Base-by-base conservation (phyloP, 176 grass and related monocot genomes). In the Triticum aestivum region DNA sequence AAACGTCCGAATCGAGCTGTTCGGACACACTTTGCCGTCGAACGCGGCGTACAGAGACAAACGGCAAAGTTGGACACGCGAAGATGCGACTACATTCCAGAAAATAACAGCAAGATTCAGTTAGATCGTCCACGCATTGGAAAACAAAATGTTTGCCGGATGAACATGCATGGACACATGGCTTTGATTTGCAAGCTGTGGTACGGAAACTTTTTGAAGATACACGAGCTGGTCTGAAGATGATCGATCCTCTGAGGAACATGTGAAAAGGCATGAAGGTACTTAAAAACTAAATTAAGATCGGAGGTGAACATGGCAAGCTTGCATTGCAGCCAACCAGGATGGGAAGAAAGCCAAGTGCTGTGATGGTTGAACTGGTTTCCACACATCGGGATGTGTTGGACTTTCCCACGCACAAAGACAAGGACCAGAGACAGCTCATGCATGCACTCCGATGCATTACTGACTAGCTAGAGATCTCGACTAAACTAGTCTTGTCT, bases 301-400 rank as follows among this genome's bases (percentile, higher is more conserved):
- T 37, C 5, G 38, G 47, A 79, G 4, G 15, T 61, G 11, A 61
- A 4, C 34, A 61, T 41, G 77, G 47, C 37, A 72, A 23, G 69
- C 35, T 11, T 71, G 39, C 39, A 41, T 41, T 41, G n/a, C 11
- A 32, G 12, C 1, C 13, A 64, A 17, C 30, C 24, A 71, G 0
- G 20, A 6, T 3, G 6, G 39, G 30, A 58, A 26, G 81, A 24
- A 11, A 23, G 17, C 30, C 11, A 23, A 65, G 33, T 49, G 67
- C 30, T 32, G 67, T 79, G 82, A 76, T 42, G 4, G 68, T 42
- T 65, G 8, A 85, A 89, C 82, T 80, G 77, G 82, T 75, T 67
- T 52, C 77, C 77, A 76, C 69, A 81, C 12, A 61, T 35, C 24
- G 3, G 41, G 7, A 13, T 14, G 58, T 13, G 21, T 58, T 29